Evolutionary conservation across 495 filamentous ascomycete genomes (phyloP), one percentile per base, ranked within the genome.

Genomic region (Rusavskia elegans): DNA sequence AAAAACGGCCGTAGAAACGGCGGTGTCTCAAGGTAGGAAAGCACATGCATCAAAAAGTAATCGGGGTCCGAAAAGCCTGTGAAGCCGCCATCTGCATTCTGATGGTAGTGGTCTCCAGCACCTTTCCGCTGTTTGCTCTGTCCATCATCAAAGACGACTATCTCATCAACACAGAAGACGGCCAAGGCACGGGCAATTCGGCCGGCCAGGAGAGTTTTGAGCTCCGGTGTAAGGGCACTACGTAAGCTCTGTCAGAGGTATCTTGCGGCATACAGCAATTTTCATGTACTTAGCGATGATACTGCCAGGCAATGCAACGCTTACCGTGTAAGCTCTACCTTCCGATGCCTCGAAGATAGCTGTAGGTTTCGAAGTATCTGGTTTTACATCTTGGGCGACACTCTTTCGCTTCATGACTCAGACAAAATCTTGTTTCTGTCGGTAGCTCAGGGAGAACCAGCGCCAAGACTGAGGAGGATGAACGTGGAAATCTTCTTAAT

Each of bases 131-230:
- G 39, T 35, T 27, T 13, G 38, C 19, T 35, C 48, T 57, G 45
- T 29, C 53, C 72, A 62, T 88, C 84, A 45, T 85, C 75, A 61
- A 81, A 89, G 51, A 89, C 63, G 42, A 89, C 70, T 27, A 90
- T 71, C 63, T 90, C 85, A 58, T 90, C 85, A 49, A 89, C 76
- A 54, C 75, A 81, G 61, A 87, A 89, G 53, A 88, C 81, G 23
- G 83, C 79, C 8, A 80, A 66, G 14, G 82, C 83, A 20, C 85
- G 81, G 2, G 83, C 85, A 21, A 90, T 75, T 51, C 77, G 77
- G 20, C 81, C 79, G 5, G 79, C 80, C 38, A 84, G 68, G 23
- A 68, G 65, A 9, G 79, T 80, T 59, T 82, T 80, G 52, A 82
- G 79, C 41, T 86, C 82, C 45, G 77, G 76, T 19, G 80, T 71